phyloP scores from a whole-genome alignment of 306 rosid species.

The Canavalia ensiformis region DNA sequence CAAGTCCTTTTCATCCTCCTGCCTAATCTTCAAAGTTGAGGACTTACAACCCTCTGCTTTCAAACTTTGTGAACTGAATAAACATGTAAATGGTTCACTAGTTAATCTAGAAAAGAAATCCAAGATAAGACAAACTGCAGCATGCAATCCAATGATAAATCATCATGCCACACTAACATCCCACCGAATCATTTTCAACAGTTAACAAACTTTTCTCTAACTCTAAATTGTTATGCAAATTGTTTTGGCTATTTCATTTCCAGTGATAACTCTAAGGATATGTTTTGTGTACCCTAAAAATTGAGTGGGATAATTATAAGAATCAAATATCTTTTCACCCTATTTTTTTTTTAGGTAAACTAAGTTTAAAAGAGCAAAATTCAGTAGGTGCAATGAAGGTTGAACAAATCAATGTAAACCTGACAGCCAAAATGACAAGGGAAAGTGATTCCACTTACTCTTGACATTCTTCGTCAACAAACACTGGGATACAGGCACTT shows the following conservation, averaged over 20 bases:
- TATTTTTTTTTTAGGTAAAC: constrained; percentile 1
- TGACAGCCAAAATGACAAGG: neutral
- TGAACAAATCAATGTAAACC: neutral
- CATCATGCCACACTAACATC: neutral
- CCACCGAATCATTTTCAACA: neutral
- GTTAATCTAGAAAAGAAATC: constrained; percentile 1
- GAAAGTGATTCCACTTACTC: constrained; percentile 64
- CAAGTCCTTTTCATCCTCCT: constrained; percentile 61
- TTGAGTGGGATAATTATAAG: neutral
- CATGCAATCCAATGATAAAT: neutral
- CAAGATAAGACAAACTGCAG: no score
- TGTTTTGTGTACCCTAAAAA: neutral
- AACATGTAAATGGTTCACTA: constrained; percentile 33
- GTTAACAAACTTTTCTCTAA: no score
- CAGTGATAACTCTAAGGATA: neutral
- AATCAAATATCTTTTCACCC: neutral
- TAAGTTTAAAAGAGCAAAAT: neutral
- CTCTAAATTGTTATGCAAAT: neutral
- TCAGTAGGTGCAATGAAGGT: constrained; percentile 14
- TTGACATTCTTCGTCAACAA: constrained; percentile 82
- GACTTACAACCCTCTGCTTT: constrained; percentile 53
- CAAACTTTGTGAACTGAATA: constrained; percentile 50
- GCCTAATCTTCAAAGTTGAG: constrained; percentile 63
- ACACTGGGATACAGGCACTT: constrained; percentile 72
- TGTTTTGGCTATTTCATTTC: neutral